phyloP scores from a whole-genome alignment of 2,329 filamentous ascomycete species.

The Biscogniauxia sp. region DNA sequence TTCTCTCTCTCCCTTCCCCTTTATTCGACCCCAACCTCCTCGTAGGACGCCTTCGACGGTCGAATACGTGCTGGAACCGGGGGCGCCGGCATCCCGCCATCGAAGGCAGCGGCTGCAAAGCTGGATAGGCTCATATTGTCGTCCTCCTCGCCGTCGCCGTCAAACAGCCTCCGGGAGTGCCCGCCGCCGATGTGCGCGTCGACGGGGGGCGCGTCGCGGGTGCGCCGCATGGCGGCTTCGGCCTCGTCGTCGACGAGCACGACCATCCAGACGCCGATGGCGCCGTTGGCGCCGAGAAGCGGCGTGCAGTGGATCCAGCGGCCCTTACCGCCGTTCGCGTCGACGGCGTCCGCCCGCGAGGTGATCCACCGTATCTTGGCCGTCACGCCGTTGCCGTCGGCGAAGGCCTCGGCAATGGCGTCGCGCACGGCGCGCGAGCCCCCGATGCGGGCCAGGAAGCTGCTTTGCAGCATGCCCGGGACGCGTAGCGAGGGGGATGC shows the following conservation, averaged over 20 bases:
- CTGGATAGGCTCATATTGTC: constrained; percentile 20
- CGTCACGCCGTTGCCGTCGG: constrained; percentile 68
- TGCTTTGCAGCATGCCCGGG: constrained; percentile 64
- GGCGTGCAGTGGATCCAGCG: constrained; percentile 80
- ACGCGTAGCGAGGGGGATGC: constrained; percentile 66
- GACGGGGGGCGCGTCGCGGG: constrained; percentile 27
- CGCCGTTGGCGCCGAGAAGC: constrained; percentile 62
- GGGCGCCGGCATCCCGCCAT: neutral
- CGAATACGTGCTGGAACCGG: neutral
- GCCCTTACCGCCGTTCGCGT: constrained; percentile 49
- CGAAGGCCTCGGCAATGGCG: constrained; percentile 56
- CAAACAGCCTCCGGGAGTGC: constrained; percentile 1
- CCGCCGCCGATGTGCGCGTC: constrained; percentile 13
- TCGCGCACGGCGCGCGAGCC: constrained; percentile 47
- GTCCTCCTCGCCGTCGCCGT: constrained; percentile 6
- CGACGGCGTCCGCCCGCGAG: constrained; percentile 26
- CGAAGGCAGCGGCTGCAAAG: constrained; percentile 8
- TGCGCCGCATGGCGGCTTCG: constrained; percentile 6
- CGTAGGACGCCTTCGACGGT: neutral
- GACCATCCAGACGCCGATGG: constrained; percentile 77
- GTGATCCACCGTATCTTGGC: constrained; percentile 71
- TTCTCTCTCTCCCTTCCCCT: neutral
- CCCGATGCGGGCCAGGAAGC: constrained; percentile 53
- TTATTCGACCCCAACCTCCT: neutral
- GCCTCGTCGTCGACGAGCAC: constrained; percentile 67